Conservation (phyloP, 257 asterid genomes). For the Striga asiatica region DNA sequence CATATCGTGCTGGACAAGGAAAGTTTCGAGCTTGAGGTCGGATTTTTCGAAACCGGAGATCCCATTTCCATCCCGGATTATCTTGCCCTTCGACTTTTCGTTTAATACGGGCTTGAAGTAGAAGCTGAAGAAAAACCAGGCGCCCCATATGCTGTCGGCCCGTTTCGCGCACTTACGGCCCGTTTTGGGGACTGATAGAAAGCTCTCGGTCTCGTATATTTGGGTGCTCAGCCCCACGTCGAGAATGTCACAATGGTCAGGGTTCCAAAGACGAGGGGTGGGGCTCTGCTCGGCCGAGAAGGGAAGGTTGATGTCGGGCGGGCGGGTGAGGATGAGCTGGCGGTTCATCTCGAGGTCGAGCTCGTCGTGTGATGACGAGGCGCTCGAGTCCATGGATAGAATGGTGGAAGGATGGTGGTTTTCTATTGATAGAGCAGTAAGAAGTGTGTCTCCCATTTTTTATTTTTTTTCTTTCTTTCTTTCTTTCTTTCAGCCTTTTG, state of each 20-base stretch:
- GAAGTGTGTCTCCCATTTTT: slow-evolving; percentile 43
- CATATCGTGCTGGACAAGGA: slow-evolving; percentile 50
- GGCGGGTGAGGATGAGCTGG: slow-evolving; percentile 33
- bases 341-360: slow-evolving; percentile 31
- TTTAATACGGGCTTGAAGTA: slow-evolving; percentile 48
- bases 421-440: slow-evolving; percentile 40
- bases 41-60: slow-evolving; percentile 40
- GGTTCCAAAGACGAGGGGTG: slow-evolving; percentile 39
- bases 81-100: slow-evolving; percentile 33
- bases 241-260: slow-evolving; percentile 34
- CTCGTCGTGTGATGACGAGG: slow-evolving; percentile 36
- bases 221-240: slow-evolving; percentile 43
- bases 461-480: too few species aligned
- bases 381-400: slow-evolving; percentile 42
- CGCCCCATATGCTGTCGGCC: slow-evolving; percentile 50
- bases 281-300: too few species aligned
- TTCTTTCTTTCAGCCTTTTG: too few species aligned
- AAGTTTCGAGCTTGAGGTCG: slow-evolving; percentile 36
- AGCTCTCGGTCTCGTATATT: slow-evolving; percentile 27
- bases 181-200: slow-evolving; percentile 27
- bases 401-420: slow-evolving; percentile 42
- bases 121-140: slow-evolving; percentile 52
- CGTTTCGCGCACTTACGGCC: slow-evolving; percentile 38
- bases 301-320: slow-evolving; percentile 48
- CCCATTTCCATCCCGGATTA: slow-evolving; percentile 31